phyloP scores from a whole-genome alignment of 1,139 yeast genomes.

The Arxiozyma heterogenica region DNA sequence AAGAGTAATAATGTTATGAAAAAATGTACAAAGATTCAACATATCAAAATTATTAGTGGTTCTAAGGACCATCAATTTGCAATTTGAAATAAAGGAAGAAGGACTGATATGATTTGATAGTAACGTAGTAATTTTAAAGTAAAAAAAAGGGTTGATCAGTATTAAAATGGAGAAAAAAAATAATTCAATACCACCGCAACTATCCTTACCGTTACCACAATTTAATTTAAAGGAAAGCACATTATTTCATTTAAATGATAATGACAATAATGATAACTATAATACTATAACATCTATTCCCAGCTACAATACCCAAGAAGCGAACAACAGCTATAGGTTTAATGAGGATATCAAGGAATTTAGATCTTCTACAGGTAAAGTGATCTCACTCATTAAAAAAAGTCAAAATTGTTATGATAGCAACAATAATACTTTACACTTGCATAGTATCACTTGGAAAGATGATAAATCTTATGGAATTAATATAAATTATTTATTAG shows the following conservation, averaged over 20 bases:
- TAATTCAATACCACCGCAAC: background rate
- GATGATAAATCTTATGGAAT: slow-evolving; percentile 32
- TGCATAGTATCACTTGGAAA: slow-evolving; percentile 14
- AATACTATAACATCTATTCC: background rate
- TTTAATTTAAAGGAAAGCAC: background rate
- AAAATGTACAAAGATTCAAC: no score
- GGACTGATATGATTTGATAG: background rate
- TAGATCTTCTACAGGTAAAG: slow-evolving; percentile 2
- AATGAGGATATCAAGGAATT: background rate
- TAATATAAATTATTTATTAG: slow-evolving; percentile 31
- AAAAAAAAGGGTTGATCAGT: background rate
- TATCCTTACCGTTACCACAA: background rate
- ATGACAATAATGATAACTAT: background rate
- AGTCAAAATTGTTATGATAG: background rate
- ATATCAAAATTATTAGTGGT: no score
- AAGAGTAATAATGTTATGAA: no score
- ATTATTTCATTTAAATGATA: background rate
- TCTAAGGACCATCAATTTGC: no score
- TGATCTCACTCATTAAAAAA: background rate
- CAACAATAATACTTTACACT: background rate
- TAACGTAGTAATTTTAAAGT: background rate
- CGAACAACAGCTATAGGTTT: background rate
- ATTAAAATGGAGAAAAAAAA: background rate
- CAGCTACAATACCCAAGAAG: background rate
- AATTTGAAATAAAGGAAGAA: background rate